Evolutionary conservation across 2,329 filamentous ascomycete genomes (phyloP).

Genomic region (Ceratocystis ficicola): DNA sequence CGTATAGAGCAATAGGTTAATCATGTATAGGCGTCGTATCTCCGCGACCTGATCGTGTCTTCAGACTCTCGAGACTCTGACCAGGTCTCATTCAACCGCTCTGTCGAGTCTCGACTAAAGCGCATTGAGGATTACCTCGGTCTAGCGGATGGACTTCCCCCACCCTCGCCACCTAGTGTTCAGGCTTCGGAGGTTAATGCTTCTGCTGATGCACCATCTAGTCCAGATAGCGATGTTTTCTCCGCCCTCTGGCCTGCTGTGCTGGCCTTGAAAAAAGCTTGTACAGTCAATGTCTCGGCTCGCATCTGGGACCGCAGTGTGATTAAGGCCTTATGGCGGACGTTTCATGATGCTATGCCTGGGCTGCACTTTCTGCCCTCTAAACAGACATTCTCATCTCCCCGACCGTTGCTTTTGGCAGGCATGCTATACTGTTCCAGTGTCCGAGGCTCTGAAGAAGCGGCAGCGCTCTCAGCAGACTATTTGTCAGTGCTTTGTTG

Average conservation of each 20-base stretch:
- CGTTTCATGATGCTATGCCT: slow-evolving; percentile 35
- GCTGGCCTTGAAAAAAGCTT: slow-evolving; percentile 26
- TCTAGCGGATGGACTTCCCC: slow-evolving; percentile 23
- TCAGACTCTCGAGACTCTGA: slow-evolving; percentile 22
- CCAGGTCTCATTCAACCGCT: slow-evolving; percentile 21
- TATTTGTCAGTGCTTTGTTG: slow-evolving; percentile 32
- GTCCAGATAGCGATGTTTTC: slow-evolving; percentile 21
- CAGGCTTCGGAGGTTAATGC: neutral
- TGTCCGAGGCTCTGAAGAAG: slow-evolving; percentile 28
- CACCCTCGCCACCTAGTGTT: slow-evolving; percentile 21
- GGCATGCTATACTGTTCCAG: slow-evolving; percentile 36
- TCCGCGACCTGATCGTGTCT: slow-evolving; percentile 20
- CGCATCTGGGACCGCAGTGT: slow-evolving; percentile 29
- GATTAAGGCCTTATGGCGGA: slow-evolving; percentile 30
- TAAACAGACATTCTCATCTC: slow-evolving; percentile 34
- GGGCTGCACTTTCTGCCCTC: slow-evolving; percentile 36
- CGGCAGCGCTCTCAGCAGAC: slow-evolving; percentile 30
- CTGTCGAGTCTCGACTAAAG: slow-evolving; percentile 24
- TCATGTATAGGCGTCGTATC: slow-evolving; percentile 20
- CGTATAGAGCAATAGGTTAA: neutral
- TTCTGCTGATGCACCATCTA: neutral
- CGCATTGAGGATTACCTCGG: slow-evolving; percentile 27
- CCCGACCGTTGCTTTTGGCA: slow-evolving; percentile 34
- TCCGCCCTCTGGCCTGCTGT: slow-evolving; percentile 28
- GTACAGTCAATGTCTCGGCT: slow-evolving; percentile 24